Evolutionary conservation across 208 protist species (phyloP).

Genomic region (Wallacemonas rigidus): DNA sequence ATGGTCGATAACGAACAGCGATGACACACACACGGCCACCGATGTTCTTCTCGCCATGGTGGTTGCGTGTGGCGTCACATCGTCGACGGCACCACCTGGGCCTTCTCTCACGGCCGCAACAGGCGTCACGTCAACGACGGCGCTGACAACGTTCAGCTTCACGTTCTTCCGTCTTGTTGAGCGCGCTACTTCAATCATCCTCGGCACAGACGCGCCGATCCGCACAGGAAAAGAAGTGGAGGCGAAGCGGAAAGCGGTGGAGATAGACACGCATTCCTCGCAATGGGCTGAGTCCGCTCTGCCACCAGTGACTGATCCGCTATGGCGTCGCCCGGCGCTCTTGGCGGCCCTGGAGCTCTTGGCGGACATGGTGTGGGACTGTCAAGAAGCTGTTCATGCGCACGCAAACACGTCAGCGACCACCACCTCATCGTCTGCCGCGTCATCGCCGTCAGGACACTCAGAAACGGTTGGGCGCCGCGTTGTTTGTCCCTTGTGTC

Average conservation of each 20-base stretch:
- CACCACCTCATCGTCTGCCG: too few species aligned
- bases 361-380: slow-evolving; percentile 28
- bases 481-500: slow-evolving; percentile 54
- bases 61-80: not conserved
- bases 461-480: not conserved
- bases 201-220: too few species aligned
- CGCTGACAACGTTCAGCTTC: not conserved
- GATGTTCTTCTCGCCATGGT: slow-evolving; percentile 28
- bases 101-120: not conserved
- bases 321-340: slow-evolving; percentile 63
- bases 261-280: too few species aligned
- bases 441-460: too few species aligned
- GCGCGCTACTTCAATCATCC: not conserved
- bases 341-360: slow-evolving; percentile 49
- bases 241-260: too few species aligned
- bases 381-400: slow-evolving; percentile 30
- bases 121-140: not conserved
- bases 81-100: too few species aligned
- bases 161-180: slow-evolving; percentile 5
- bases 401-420: too few species aligned
- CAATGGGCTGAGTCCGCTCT: not conserved
- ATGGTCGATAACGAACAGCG: not conserved
- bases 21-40: not conserved
- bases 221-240: too few species aligned
- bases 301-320: slow-evolving; percentile 25